These are phyloP conservation scores for Apiospora pterosperma DNA, from an alignment of 2,329 filamentous ascomycete species.

Conservation along the genomic window DNA sequence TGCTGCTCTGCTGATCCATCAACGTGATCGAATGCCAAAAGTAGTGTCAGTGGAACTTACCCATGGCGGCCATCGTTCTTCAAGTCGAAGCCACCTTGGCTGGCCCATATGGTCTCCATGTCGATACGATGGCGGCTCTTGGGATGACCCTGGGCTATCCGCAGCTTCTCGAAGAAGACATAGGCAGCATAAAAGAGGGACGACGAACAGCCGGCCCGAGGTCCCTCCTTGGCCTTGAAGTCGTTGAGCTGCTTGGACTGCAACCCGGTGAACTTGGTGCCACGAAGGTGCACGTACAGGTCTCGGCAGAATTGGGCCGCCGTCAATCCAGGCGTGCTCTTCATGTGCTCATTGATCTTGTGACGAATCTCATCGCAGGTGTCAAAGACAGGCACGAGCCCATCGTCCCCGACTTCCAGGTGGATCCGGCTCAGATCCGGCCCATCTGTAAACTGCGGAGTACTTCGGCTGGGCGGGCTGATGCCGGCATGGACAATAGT, in stretches of 20 bases:
- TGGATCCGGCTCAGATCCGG: slow-evolving; percentile 1
- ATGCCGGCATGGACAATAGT: neutral
- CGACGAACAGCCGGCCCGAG: slow-evolving; percentile 40
- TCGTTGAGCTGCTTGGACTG: slow-evolving; percentile 38
- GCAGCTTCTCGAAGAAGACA: slow-evolving; percentile 58
- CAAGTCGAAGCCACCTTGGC: slow-evolving; percentile 1
- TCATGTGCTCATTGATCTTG: slow-evolving; percentile 53
- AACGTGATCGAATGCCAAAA: neutral
- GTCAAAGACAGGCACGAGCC: slow-evolving; percentile 44
- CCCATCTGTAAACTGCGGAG: neutral
- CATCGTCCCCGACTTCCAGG: neutral
- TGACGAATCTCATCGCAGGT: slow-evolving; percentile 54
- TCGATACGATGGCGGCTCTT: slow-evolving; percentile 47
- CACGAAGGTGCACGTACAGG: slow-evolving; percentile 32
- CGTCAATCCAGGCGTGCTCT: slow-evolving; percentile 37
- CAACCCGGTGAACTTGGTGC: slow-evolving; percentile 28
- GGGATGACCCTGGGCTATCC: slow-evolving; percentile 47
- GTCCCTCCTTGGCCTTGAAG: slow-evolving; percentile 49
- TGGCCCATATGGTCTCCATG: slow-evolving; percentile 38
- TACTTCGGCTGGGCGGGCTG: neutral
- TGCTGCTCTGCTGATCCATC: neutral
- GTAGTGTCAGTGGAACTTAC: neutral
- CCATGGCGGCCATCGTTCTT: slow-evolving; percentile 5
- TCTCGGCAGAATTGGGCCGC: slow-evolving; percentile 48
- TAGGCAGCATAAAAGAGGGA: slow-evolving; percentile 51